A percentile compares a stretch with the other conserved stretches of the same genome.
Evolutionary conservation across 768 basidiomycete genomes (phyloP).

Genomic region (Lanmaoa rubissima): DNA sequence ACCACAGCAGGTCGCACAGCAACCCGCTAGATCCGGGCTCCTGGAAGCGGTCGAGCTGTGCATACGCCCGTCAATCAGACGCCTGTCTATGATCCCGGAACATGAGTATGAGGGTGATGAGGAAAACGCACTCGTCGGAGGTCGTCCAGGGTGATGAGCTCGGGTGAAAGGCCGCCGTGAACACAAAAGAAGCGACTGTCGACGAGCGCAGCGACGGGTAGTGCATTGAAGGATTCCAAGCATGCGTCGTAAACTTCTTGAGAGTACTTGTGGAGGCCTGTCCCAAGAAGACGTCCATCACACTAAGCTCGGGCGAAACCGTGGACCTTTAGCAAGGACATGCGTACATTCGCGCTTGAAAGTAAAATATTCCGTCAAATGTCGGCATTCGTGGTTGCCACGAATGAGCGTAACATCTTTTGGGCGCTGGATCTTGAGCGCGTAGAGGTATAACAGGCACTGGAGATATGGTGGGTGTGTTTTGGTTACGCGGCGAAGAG

Average conservation of each 20-base stretch:
- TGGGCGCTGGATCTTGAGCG: constrained; percentile 90
- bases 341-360: constrained; percentile 93
- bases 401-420: constrained; percentile 79
- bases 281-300: constrained; percentile 4
- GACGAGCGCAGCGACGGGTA: constrained; percentile 89
- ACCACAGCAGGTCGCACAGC: constrained; percentile 94
- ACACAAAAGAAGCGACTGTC: constrained; percentile 97
- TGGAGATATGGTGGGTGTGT: constrained; percentile 16
- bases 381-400: constrained; percentile 96
- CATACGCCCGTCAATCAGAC: constrained; percentile 8
- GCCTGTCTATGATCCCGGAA: background rate
- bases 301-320: constrained; percentile 5
- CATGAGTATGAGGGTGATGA: background rate
- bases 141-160: constrained; percentile 77
- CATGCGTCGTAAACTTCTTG: constrained; percentile 85
- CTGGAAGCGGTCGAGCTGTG: constrained; percentile 84
- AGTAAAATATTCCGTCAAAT: constrained; percentile 96
- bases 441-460: constrained; percentile 93
- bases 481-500: background rate
- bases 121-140: constrained; percentile 51
- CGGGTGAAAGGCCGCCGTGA: constrained; percentile 93
- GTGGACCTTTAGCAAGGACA: constrained; percentile 3
- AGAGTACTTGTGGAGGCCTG: constrained; percentile 30
- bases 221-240: constrained; percentile 82
- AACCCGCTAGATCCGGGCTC: constrained; percentile 92